Evolutionary conservation across 345 rosid genomes (phyloP).

Genomic region (Arabis alpina): DNA sequence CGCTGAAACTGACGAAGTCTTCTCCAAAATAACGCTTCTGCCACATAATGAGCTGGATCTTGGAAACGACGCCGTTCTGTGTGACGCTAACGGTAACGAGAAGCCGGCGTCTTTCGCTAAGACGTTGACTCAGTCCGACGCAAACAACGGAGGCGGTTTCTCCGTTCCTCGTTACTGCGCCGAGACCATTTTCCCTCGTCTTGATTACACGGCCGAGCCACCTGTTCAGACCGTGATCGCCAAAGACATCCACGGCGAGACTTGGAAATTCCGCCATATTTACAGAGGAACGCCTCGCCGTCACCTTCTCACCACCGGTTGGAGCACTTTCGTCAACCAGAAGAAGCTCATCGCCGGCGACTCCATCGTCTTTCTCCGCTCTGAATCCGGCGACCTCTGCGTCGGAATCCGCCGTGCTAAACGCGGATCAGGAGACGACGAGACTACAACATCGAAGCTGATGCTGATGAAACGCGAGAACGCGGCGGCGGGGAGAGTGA

Average conservation of each 20-base stretch:
- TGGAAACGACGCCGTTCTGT: slow-evolving; percentile 44
- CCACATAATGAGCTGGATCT: slow-evolving; percentile 50
- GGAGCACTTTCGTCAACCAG: slow-evolving; percentile 95
- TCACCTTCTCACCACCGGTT: slow-evolving; percentile 91
- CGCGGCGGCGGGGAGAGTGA: slow-evolving; percentile 52
- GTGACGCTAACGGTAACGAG: slow-evolving; percentile 36
- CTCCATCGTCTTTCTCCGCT: slow-evolving; percentile 83
- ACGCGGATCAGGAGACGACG: slow-evolving; percentile 57
- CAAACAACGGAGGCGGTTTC: slow-evolving; percentile 97
- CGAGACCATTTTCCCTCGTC: slow-evolving; percentile 85
- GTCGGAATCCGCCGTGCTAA: slow-evolving; percentile 86
- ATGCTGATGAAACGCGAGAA: slow-evolving; percentile 48
- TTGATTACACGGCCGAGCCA: slow-evolving; percentile 84
- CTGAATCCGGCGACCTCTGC: slow-evolving; percentile 79
- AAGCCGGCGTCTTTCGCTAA: slow-evolving; percentile 91
- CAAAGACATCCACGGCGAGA: slow-evolving; percentile 88
- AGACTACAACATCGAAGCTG: slow-evolving; percentile 27
- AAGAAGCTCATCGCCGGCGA: slow-evolving; percentile 95
- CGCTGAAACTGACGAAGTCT: slow-evolving; percentile 83
- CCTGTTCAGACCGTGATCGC: slow-evolving; percentile 90
- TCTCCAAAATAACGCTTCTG: slow-evolving; percentile 60
- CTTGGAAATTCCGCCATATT: slow-evolving; percentile 93
- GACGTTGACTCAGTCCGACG: slow-evolving; percentile 94
- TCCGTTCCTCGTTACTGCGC: slow-evolving; percentile 98
- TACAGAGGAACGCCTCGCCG: slow-evolving; percentile 96